These are phyloP conservation scores for Diaporthe citrichinensis DNA, from an alignment of 2,329 filamentous ascomycete species.

Conservation along the genomic window DNA sequence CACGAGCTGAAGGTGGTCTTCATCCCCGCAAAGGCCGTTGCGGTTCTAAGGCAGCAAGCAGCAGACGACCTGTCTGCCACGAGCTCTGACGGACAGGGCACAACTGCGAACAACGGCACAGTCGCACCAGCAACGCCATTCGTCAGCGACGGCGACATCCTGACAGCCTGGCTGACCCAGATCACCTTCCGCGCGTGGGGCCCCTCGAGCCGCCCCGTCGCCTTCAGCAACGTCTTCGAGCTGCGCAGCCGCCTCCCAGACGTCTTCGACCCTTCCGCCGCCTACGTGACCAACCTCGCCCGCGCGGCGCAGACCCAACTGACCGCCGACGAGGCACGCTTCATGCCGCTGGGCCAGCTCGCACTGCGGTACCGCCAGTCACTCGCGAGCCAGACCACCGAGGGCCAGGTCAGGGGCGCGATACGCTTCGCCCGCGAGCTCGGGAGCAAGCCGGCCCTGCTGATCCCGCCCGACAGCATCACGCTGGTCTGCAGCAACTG, in stretches of 20 bases:
- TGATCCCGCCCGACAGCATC: conserved; percentile 26
- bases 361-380: conserved; percentile 41
- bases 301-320: conserved; percentile 32
- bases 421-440: conserved; percentile 34
- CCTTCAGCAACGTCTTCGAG: conserved; percentile 57
- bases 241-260: conserved; percentile 50
- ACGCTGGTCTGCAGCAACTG: conserved; percentile 38
- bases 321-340: conserved; percentile 31
- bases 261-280: conserved; percentile 49
- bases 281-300: conserved; percentile 45
- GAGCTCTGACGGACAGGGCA: conserved; percentile 37
- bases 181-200: conserved; percentile 46
- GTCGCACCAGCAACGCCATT: conserved; percentile 49
- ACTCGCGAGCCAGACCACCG: conserved; percentile 41
- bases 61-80: conserved; percentile 47
- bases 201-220: conserved; percentile 49
- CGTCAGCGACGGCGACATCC: conserved; percentile 62
- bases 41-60: conserved; percentile 50
- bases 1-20: conserved; percentile 56
- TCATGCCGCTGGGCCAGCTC: conserved; percentile 40
- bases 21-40: conserved; percentile 52
- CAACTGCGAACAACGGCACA: conserved; percentile 38
- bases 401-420: conserved; percentile 42
- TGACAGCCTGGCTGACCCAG: conserved; percentile 58
- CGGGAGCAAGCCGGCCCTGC: not conserved